These are phyloP conservation scores for Rhypophila decipiens DNA, from an alignment of 495 filamentous ascomycete species.

Conservation along the genomic window DNA sequence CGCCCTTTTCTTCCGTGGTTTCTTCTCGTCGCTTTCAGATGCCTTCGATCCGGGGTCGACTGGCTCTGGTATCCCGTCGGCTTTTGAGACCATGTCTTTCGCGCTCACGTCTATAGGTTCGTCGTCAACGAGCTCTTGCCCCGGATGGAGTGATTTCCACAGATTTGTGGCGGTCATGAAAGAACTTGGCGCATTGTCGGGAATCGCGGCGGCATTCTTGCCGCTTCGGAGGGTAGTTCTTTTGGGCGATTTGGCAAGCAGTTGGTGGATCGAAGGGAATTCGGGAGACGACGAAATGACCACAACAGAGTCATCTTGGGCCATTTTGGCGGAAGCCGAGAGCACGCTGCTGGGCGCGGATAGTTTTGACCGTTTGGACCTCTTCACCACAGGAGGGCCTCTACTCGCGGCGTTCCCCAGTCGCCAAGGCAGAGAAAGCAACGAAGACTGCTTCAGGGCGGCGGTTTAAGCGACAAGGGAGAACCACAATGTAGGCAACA, in stretches of 20 bases:
- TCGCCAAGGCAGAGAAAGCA: not conserved
- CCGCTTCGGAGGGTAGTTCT: slow-evolving; percentile 25
- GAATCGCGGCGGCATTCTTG: slow-evolving; percentile 26
- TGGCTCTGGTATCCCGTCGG: not conserved
- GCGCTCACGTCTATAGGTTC: not conserved
- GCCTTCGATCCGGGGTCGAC: too few relatives aligned
- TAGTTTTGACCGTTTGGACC: slow-evolving; percentile 7
- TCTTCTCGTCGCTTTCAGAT: too few relatives aligned
- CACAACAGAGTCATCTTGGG: slow-evolving; percentile 16
- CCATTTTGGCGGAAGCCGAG: slow-evolving; percentile 29
- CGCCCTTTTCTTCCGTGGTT: too few relatives aligned
- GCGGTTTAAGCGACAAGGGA: too few relatives aligned
- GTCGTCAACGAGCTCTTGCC: too few relatives aligned
- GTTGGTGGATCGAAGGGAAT: slow-evolving; percentile 36
- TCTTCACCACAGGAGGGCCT: slow-evolving; percentile 8
- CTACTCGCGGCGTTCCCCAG: slow-evolving; percentile 38
- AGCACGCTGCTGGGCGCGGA: slow-evolving; percentile 32
- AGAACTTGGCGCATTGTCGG: slow-evolving; percentile 20
- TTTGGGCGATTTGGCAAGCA: slow-evolving; percentile 27
- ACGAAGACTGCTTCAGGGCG: not conserved
- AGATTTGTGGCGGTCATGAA: slow-evolving; percentile 39
- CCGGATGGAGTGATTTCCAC: slow-evolving; percentile 20
- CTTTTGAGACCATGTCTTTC: not conserved
- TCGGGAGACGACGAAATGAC: slow-evolving; percentile 43
- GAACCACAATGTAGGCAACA: too few relatives aligned